Base-by-base conservation (phyloP, 2,329 filamentous ascomycete genomes). In the Colletotrichum salicis region DNA sequence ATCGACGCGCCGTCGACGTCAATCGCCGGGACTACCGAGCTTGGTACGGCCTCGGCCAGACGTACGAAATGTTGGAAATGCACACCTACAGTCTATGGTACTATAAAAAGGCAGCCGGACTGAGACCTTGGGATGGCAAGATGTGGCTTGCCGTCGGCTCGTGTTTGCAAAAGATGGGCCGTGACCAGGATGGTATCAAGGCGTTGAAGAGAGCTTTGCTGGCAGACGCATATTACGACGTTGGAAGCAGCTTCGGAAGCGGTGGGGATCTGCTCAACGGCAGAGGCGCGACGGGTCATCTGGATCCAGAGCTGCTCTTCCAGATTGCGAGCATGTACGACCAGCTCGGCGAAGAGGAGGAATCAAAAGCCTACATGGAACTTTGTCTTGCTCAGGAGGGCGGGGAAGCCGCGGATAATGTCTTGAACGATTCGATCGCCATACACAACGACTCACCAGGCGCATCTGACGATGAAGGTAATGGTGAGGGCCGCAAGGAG, bases 121-220 rank as follows among this genome's bases (percentile, higher is more conserved):
- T 99, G 1, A 91, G 95, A n/a, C 95, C 96, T 0, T 98, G 96
- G 87, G 96, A 99, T 76, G 94, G 95, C 0, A 98, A 98, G 82
- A 97, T 99, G 94, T 99, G 96, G 96, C 93, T 96, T 85, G 96
- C 96, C 0, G 95, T 99, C 5, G 96, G 94, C 11, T 93, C 93
- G 41, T 98, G 96, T 79, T 91, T 97, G 74, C 93, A 96, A 73
- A 96, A 95, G 79, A 97, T 98, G 88, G 92, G 92, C 64, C 91
- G 95, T 66, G 87, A 94, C 62, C 88, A 91, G n/a, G 95, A 98
- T 76, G 96, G 94, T 35, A 98, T 99, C 81, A 96, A 97, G 78
- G 94, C 96, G 0, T 90, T 97, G 76, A 99, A 99, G 80, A 92
- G 96, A 48, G 96, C 96, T 0, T 85, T 99, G 8, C 89, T 96